Base-by-base conservation (phyloP, 2,329 filamentous ascomycete species). In the Ophiostoma himal-ulmi region DNA sequence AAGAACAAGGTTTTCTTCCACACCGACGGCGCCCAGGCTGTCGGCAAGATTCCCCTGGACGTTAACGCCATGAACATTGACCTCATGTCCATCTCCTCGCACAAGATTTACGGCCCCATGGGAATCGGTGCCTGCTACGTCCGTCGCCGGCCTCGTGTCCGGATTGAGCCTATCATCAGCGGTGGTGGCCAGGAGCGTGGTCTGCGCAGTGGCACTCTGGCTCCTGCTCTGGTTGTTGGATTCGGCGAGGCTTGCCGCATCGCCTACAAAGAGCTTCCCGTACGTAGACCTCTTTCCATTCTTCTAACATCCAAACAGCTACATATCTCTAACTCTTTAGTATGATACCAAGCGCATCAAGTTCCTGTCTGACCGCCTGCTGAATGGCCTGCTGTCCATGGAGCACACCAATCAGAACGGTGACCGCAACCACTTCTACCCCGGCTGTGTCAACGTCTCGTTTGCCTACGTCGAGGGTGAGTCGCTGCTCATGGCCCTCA, bases 391-490 rank as follows among this genome's bases (percentile, higher is more conserved):
- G 3, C 84, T 99, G 26, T 81, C 92, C 6, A 87, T 99, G 83
- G 95, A 98, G 79, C 95, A 99, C 81, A 97, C 95, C 1, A 87
- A 86, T 10, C 89, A 97, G 75, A 99, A 99, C 77, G 95, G 95
- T 68, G 93, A 95, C 75, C 85, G 89, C 1, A 81, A 90, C 5
- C 85, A 88, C 69, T 96, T 96, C 80, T 99, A 99, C 79, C 93
- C 95, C 1, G 95, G 95, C 73, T 99, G 95, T 76, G 94, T 99
- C 73, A 99, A 99, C 79, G 91, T 99, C 13, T 99, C 95, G 0
- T 99, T 99, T 78, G 94, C 95, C 44, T 99, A 99, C 77, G 93
- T 99, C 5, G 95, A 99, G 81, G 95, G 95, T 75, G 95, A 99
- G 81, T 98, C 95, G 2, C 89, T 99, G 1, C 86, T 99, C 73